Evolutionary conservation across 2,329 filamentous ascomycete genomes (phyloP).

Genomic region (Aspergillus hortae): DNA sequence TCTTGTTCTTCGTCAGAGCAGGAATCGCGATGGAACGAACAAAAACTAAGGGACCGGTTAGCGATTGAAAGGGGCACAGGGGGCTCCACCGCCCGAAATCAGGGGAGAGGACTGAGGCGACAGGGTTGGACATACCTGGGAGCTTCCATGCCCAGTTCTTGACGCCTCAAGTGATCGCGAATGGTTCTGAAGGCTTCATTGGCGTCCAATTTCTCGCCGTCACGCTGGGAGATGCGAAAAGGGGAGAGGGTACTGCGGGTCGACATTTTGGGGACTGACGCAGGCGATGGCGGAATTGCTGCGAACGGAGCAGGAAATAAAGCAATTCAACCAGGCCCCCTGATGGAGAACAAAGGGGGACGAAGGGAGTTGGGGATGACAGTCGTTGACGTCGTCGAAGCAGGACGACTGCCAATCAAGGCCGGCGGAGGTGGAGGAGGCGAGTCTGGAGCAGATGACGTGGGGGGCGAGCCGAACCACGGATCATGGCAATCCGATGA

Average conservation of each 20-base stretch:
- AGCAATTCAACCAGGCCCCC: not conserved
- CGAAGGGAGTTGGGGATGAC: not conserved
- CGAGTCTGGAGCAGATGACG: not conserved
- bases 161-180: slow-evolving; percentile 32
- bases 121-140: slow-evolving; percentile 22
- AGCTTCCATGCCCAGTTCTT: slow-evolving; percentile 32
- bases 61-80: not conserved
- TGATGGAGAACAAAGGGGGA: not conserved
- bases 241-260: slow-evolving; percentile 12
- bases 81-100: no score
- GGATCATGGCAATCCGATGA: not conserved
- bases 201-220: slow-evolving; percentile 28
- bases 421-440: not conserved
- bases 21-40: slow-evolving; percentile 29
- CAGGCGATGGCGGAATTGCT: not conserved
- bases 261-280: slow-evolving; percentile 12
- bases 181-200: slow-evolving; percentile 35
- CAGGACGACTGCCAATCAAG: not conserved
- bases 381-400: not conserved
- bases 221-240: slow-evolving; percentile 33
- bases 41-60: slow-evolving; percentile 30
- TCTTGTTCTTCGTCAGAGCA: slow-evolving; percentile 30
- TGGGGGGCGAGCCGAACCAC: not conserved
- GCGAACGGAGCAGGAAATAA: not conserved
- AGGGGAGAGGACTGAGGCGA: no score